Conservation (phyloP, 2,329 filamentous ascomycete genomes). For the Calonectria pteridis region DNA sequence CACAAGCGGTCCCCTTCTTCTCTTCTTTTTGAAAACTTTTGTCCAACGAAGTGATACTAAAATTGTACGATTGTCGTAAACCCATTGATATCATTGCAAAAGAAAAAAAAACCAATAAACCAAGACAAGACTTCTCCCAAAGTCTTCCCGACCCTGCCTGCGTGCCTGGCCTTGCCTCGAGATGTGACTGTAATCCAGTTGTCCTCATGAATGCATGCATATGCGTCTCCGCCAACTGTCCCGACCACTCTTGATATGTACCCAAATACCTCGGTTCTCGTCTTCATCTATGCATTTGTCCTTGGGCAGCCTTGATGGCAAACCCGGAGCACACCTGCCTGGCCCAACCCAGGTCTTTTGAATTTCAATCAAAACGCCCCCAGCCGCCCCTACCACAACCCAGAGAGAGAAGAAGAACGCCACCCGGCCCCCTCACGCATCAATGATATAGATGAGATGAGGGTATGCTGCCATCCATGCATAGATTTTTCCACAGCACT, state of each 20-base stretch:
- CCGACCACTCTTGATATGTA: constrained; percentile 18
- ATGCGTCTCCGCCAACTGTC: constrained; percentile 31
- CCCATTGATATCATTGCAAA: constrained; percentile 46
- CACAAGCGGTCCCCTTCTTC: neutral
- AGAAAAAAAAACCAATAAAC: constrained; percentile 36
- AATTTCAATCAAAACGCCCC: constrained; percentile 42
- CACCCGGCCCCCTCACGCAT: constrained; percentile 31
- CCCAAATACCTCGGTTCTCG: constrained; percentile 15
- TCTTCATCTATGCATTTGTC: constrained; percentile 29
- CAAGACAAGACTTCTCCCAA: constrained; percentile 26
- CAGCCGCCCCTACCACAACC: constrained; percentile 30
- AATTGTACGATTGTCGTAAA: constrained; percentile 43
- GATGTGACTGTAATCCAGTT: constrained; percentile 37
- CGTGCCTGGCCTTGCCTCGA: constrained; percentile 7
- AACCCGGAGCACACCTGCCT: constrained; percentile 32
- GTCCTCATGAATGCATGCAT: constrained; percentile 31
- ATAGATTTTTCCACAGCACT: constrained; percentile 22
- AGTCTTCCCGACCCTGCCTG: constrained; percentile 14
- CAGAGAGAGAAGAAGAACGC: constrained; percentile 41
- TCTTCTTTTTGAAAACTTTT: constrained; percentile 2
- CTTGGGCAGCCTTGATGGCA: constrained; percentile 35
- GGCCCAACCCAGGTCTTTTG: constrained; percentile 33
- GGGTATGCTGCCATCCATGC: constrained; percentile 28
- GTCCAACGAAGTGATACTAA: constrained; percentile 31
- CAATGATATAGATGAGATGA: constrained; percentile 15